Conservation (phyloP, 441 rosid species). For the Gossypium lobatum region DNA sequence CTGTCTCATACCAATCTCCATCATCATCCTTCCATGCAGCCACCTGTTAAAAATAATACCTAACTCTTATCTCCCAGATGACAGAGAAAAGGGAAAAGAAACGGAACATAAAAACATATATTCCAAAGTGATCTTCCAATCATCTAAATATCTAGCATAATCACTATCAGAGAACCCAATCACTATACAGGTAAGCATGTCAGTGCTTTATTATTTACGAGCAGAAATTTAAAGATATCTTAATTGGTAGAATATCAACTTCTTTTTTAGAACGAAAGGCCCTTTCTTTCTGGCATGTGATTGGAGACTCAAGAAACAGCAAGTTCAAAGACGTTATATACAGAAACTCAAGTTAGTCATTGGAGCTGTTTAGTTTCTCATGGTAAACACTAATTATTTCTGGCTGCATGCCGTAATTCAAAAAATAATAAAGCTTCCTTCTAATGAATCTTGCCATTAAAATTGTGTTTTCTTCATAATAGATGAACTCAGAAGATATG, state of each 20-base stretch:
- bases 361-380: background rate
- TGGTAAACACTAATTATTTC: background rate
- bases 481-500: background rate
- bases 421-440: background rate
- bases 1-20: conserved; percentile 96
- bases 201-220: background rate
- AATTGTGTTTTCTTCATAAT: background rate
- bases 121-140: background rate
- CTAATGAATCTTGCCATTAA: background rate
- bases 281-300: background rate
- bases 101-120: background rate
- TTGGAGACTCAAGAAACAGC: background rate
- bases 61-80: conserved; percentile 1
- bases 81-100: background rate
- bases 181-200: background rate
- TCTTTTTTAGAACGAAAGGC: background rate
- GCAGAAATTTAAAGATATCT: background rate
- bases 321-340: background rate
- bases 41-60: conserved; percentile 37
- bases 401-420: background rate
- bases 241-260: background rate
- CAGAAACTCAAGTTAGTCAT: background rate
- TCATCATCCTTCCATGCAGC: conserved; percentile 95
- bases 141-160: background rate
- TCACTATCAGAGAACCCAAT: background rate